Evolutionary conservation across 1,139 yeast genomes (phyloP), one percentile per base, ranked within the genome.

Genomic region (Eremothecium coryli): DNA sequence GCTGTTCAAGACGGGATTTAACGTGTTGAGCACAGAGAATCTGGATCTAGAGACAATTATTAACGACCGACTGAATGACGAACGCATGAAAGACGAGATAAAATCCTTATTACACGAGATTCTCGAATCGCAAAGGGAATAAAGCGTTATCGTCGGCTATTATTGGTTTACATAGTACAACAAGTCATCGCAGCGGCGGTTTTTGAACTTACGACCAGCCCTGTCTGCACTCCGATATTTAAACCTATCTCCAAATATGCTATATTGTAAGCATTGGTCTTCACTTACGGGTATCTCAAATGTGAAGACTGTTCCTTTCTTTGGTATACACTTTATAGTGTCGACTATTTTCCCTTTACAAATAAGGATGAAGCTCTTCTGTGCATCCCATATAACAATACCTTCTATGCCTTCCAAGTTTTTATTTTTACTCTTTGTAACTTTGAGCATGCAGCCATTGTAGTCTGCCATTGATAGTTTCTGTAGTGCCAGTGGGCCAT

Each of bases 381-480:
- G 88, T 5, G 90, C 73, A 52, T 90, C 98, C 80, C 93, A 82
- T 1, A 85, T 63, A 2, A 88, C 85, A 5, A 88, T 81, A 0
- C 98, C 98, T 26, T 66, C 48, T 12, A 70, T 48, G 0, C 95
- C 95, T 4, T 78, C 68, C 36, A 73, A 51, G 32, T 73, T 69
- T 2, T 68, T 63, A 48, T 82, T 82, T 13, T 64, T 60, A 9
- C 86, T 68, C 30, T 73, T 70, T 1, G 66, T 50, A 0, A 88
- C 90, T 11, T 68, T 65, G 15, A 88, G 41, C 27, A 62, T 54
- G 13, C 94, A 75, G 2, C 98, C 97, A 46, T 81, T 82, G 56
- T 71, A 82, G 50, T 90, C 98, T 1, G 95, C 90, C 42, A 79
- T 69, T 0, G 90, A 70, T 23, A 88, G 59, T 48, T 79, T 78